Evolutionary conservation across 352 stramenopile species (phyloP), one percentile per base, ranked within the genome.

Genomic region (Discostella stelligera): DNA sequence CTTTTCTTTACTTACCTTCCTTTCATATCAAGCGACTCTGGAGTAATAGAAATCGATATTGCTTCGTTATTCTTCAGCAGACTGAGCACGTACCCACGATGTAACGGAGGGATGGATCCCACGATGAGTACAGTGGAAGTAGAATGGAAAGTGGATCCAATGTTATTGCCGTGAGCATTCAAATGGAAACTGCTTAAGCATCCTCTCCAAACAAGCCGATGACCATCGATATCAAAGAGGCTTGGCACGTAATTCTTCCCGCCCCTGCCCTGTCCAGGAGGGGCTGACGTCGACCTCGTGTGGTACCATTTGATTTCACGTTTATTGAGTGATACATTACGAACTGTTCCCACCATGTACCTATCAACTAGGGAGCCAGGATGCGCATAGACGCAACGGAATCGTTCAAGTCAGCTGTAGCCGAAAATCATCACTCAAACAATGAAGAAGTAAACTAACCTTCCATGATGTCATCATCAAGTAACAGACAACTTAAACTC

Each of bases 391-490:
- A 49, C 58, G 32, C 2, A 32, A 53, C 25, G 14, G 5, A 46
- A 52, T 53, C n/a, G 20, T 61, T 46, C 25, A 18, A 20, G 53
- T 46, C 21, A 61, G 25, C 18, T 23, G 32, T 25, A 18, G 27
- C 27, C 0, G 21, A 61, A 37, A 41, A 46, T n/a, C 9, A 41
- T 32, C 58, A 66, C n/a, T 4, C 37, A 37, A 50, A 39, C 11
- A 39, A 37, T 44, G 37, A 25, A 21, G 11, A 14, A 37, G 39
- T 55, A 66, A 18, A 60, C 65, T 81, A 66, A 52, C 74, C 74
- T 71, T 81, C 74, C 74, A 81, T 81, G 27, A 71, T 67, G 27
- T 81, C 74, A 61, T 81, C 65, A 61, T 80, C 74, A 5, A 81
- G 54, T 21, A 81, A 39, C 23, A 81, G 27, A 56, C 68, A 55